Evolutionary conservation across 805 yeast species (phyloP), one percentile per base, ranked within the genome.

Genomic region (Saturnispora silvae): DNA sequence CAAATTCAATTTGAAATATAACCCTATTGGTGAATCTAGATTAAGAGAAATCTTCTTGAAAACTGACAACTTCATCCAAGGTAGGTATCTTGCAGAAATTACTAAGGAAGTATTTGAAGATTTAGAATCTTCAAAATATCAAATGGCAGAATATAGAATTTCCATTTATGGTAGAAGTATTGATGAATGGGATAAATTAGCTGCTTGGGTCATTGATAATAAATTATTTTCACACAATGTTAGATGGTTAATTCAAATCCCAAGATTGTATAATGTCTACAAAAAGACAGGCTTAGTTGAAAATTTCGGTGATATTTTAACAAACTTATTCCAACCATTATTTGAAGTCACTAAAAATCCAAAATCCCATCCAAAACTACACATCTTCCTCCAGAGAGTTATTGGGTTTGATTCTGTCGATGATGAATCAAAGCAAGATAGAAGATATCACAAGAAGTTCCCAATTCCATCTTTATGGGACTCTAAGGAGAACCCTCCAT

Each of bases 331-430:
- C 61, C 67, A 72, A 55, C 99, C 98, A 5, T 64, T 92, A 41
- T 86, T 81, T 56, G 95, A 92, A 57, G 98, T 84, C 6, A 76
- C 95, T 3, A 68, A 75, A 49, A 72, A 87, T 56, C 98, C 99
- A 8, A 47, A 68, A 37, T 68, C 79, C 6, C 87, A 87, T 59
- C 98, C 98, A n/a, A 92, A 92, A 56, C 67, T 92, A 39, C 81
- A 80, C 52, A 70, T 86, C 4, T 87, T 92, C 57, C 63, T 92
- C 49, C 94, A 86, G 62, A 72, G 98, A 49, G 97, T 92, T 3
- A 81, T 92, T 51, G 99, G 99, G 0, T 92, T 92, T 59, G 99
- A 92, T 60, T 84, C 96, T 4, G 99, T 92, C 24, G 99, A 92
- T 59, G 99, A 92, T 60, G 99, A 92, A 60, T 83, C 95, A 9